Conservation (phyloP, 2,329 filamentous ascomycete species). For the Sporothrix brasiliensis region DNA sequence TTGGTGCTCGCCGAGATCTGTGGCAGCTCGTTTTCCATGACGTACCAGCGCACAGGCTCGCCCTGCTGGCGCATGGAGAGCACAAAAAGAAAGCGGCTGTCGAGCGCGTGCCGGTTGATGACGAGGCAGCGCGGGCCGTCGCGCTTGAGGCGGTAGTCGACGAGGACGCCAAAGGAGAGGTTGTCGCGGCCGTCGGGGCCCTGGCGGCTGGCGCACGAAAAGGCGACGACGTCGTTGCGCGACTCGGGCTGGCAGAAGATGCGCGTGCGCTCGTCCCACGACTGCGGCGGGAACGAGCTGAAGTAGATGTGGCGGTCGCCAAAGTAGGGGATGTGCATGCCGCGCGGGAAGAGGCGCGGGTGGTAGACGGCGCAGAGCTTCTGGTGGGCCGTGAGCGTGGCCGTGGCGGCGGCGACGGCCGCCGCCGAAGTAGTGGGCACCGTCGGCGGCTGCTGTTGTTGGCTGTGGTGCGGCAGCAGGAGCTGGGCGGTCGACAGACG, state of each 20-base stretch:
- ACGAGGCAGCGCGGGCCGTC: conserved; percentile 26
- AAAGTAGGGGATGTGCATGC: conserved; percentile 31
- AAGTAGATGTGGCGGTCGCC: conserved; percentile 26
- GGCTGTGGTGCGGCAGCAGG: neutral
- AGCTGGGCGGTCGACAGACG: neutral
- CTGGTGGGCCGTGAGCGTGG: neutral
- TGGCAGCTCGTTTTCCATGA: conserved; percentile 28
- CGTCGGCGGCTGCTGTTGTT: too few relatives aligned
- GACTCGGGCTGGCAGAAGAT: conserved; percentile 32
- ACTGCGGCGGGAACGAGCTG: neutral
- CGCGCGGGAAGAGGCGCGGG: conserved; percentile 28
- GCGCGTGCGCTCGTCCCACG: conserved; percentile 32
- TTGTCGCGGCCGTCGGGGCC: conserved; percentile 8
- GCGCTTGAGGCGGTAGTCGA: conserved; percentile 28
- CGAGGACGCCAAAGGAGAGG: conserved; percentile 30
- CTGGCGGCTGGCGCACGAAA: conserved; percentile 29
- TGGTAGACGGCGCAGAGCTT: conserved; percentile 28
- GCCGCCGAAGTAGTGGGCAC: neutral
- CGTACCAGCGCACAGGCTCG: conserved; percentile 29
- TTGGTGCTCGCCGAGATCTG: conserved; percentile 18
- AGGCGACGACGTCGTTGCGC: conserved; percentile 17
- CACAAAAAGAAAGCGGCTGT: conserved; percentile 27
- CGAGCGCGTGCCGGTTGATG: conserved; percentile 26
- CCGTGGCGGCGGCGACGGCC: neutral
- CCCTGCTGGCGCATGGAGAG: conserved; percentile 27